A percentile compares a stretch with the other conserved stretches of the same genome.
These are phyloP conservation scores for Eucalyptus polyanthemos DNA, from an alignment of 345 rosid genomes.

Conservation along the genomic window DNA sequence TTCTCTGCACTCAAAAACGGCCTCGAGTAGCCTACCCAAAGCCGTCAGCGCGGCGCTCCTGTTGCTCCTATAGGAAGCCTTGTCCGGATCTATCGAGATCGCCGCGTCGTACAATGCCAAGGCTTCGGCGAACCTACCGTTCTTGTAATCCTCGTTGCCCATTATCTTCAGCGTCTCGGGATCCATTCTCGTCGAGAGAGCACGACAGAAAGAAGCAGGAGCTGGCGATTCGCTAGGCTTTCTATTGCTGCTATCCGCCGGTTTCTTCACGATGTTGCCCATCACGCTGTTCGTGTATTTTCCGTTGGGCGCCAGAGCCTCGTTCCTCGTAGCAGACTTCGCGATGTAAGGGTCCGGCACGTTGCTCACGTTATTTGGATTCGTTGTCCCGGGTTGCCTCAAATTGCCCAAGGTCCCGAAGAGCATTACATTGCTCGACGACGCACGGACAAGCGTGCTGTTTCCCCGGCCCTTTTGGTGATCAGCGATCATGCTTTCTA, in stretches of 20 bases:
- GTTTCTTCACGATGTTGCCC: constrained; percentile 43
- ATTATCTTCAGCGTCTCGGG: constrained; percentile 85
- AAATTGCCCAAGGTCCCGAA: constrained; percentile 67
- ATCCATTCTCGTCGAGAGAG: constrained; percentile 87
- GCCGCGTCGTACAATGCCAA: constrained; percentile 93
- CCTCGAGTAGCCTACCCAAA: constrained; percentile 73
- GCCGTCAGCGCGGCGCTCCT: constrained; percentile 90
- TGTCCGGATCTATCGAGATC: constrained; percentile 73
- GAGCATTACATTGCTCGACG: constrained; percentile 79
- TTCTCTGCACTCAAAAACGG: constrained; percentile 85
- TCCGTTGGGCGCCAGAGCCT: not conserved
- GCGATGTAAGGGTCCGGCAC: constrained; percentile 3
- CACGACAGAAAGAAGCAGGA: constrained; percentile 59
- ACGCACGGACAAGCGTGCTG: constrained; percentile 55
- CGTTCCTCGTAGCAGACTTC: not conserved
- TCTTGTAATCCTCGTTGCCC: constrained; percentile 98
- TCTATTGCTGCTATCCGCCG: not conserved
- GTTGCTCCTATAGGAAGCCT: constrained; percentile 87
- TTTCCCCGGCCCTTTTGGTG: constrained; percentile 47
- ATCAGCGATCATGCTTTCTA: constrained; percentile 66
- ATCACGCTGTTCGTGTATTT: constrained; percentile 29
- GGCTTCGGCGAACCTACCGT: constrained; percentile 77
- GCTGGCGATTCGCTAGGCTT: constrained; percentile 3
- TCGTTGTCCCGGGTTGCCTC: constrained; percentile 35
- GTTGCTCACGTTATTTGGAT: not conserved